These are phyloP conservation scores for Tulasnella sp. DNA, from an alignment of 768 basidiomycete species.

Conservation along the genomic window DNA sequence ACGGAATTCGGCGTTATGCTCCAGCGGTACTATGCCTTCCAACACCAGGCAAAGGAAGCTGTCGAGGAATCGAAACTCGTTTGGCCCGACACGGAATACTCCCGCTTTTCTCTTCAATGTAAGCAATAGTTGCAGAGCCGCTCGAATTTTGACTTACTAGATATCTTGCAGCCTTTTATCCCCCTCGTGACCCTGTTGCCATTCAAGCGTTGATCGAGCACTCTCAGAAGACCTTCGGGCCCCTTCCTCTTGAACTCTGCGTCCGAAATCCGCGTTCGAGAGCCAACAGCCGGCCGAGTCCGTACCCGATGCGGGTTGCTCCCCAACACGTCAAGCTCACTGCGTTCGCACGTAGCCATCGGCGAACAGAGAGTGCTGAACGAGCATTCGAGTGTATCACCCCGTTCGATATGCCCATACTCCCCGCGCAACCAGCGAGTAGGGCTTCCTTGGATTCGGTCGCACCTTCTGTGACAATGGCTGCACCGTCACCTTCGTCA, in stretches of 20 bases:
- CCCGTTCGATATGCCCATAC: conserved; percentile 2
- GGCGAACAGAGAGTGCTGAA: conserved; percentile 12
- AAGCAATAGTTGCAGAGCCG: neutral
- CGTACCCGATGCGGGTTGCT: neutral
- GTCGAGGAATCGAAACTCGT: conserved; percentile 15
- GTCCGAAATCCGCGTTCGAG: conserved; percentile 16
- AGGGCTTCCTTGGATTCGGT: neutral
- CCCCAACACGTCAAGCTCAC: neutral
- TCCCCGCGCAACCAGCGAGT: neutral
- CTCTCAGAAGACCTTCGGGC: conserved; percentile 13
- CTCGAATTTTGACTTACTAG: neutral
- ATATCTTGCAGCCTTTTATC: conserved; percentile 16
- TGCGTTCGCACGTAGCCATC: neutral
- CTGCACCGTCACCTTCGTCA: neutral
- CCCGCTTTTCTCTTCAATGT: conserved; percentile 17
- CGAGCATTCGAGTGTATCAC: conserved; percentile 16
- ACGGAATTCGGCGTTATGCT: conserved; percentile 9
- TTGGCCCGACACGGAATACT: conserved; percentile 18
- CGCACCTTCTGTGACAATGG: conserved; percentile 2
- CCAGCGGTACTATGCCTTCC: conserved; percentile 7
- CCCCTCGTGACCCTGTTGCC: conserved; percentile 8
- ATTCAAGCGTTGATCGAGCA: conserved; percentile 17
- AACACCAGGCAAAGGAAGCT: conserved; percentile 10
- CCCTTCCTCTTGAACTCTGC: conserved; percentile 15
- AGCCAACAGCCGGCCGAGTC: conserved; percentile 2